A percentile compares a stretch with the other conserved stretches of the same genome.
Evolutionary conservation across 2,329 filamentous ascomycete species (phyloP).

Genomic region (Epichloe uncinata): DNA sequence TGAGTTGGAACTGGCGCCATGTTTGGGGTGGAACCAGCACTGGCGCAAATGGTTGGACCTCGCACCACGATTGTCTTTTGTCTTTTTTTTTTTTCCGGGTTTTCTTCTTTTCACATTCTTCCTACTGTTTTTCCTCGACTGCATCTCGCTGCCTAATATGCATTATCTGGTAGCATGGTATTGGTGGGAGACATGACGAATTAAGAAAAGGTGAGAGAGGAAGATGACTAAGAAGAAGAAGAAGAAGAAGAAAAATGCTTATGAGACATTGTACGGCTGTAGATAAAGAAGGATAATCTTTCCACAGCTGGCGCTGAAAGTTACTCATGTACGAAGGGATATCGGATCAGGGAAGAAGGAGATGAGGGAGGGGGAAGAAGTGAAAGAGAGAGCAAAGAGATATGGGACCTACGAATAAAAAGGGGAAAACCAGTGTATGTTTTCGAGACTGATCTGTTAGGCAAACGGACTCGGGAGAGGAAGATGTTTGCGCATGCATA

Average conservation of each 20-base stretch:
- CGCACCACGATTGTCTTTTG: conserved; percentile 7
- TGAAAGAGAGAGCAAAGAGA: neutral
- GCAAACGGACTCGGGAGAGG: neutral
- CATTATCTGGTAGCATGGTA: conserved; percentile 6
- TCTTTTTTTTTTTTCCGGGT: neutral
- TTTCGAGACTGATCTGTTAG: neutral
- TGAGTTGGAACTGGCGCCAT: conserved; percentile 21
- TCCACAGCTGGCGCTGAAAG: neutral
- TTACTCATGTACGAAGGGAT: neutral
- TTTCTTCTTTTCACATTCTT: conserved; percentile 2
- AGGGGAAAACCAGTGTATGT: neutral
- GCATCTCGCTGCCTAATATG: conserved; percentile 9
- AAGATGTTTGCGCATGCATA: neutral
- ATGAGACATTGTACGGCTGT: neutral
- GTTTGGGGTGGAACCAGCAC: conserved; percentile 12
- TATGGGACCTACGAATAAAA: neutral
- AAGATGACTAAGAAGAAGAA: neutral
- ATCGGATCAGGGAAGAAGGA: neutral
- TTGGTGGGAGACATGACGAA: neutral
- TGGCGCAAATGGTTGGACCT: conserved; percentile 9
- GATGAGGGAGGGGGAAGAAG: neutral
- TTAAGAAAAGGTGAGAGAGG: neutral
- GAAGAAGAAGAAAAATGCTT: neutral
- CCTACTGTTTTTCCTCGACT: conserved; percentile 6
- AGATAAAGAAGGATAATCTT: neutral